Conservation (phyloP, 305 asterid species). For the Nicotiana rustica region DNA sequence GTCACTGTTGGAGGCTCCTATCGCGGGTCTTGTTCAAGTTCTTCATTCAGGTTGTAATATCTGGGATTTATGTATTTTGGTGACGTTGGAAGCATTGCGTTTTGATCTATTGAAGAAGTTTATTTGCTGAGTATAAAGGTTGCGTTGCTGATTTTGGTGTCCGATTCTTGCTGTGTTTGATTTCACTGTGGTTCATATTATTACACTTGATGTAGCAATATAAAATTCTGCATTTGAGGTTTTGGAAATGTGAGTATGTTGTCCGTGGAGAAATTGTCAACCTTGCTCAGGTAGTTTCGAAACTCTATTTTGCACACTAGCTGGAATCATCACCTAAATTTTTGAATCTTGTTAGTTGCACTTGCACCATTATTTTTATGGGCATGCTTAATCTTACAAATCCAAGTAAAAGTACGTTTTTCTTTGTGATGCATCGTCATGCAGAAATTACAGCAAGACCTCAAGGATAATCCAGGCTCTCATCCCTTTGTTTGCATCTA, state of each 20-base stretch:
- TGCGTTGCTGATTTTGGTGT: too few relatives aligned
- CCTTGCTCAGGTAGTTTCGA: conserved; percentile 79
- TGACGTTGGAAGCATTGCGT: too few relatives aligned
- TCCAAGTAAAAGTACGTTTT: not conserved
- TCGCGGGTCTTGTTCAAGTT: too few relatives aligned
- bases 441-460: conserved; percentile 83
- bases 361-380: not conserved
- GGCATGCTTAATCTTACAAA: not conserved
- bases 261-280: conserved; percentile 96
- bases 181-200: too few relatives aligned
- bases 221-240: conserved; percentile 43
- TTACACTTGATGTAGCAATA: too few relatives aligned
- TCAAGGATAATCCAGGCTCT: conserved; percentile 69
- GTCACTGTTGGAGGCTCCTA: too few relatives aligned
- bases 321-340: not conserved
- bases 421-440: conserved; percentile 33
- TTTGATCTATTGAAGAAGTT: too few relatives aligned
- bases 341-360: conserved; percentile 31
- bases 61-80: too few relatives aligned
- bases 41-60: too few relatives aligned
- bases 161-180: too few relatives aligned
- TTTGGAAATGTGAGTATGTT: conserved; percentile 85
- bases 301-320: not conserved
- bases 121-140: too few relatives aligned
- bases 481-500: conserved; percentile 57